A percentile compares a stretch with the other conserved stretches of the same genome.
Evolutionary conservation across 2,329 filamentous ascomycete species (phyloP).

Genomic region (Sporothrix mexicana): DNA sequence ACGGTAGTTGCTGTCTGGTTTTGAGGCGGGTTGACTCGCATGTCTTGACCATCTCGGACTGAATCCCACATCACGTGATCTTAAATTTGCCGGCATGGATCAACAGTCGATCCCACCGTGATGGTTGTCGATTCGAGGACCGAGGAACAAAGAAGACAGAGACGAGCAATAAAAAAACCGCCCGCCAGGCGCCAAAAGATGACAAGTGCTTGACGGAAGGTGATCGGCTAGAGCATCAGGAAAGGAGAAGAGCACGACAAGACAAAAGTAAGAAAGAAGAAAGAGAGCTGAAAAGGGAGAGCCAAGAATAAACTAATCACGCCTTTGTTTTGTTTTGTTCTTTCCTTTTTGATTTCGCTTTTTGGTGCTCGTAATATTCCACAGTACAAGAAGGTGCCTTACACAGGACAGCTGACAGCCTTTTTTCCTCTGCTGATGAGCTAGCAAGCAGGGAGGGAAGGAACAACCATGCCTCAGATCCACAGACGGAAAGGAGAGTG

Average conservation of each 20-base stretch:
- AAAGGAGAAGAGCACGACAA: neutral
- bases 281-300: neutral
- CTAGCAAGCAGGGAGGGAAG: slow-evolving; percentile 5
- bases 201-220: slow-evolving; percentile 1
- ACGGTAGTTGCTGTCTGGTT: too few relatives aligned
- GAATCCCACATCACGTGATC: neutral
- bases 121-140: neutral
- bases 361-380: neutral
- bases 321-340: slow-evolving; percentile 17
- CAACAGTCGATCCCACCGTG: neutral
- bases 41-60: neutral
- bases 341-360: neutral
- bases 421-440: neutral
- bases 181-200: slow-evolving; percentile 17
- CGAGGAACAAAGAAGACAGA: slow-evolving; percentile 10
- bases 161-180: neutral
- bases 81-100: slow-evolving; percentile 25
- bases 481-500: neutral
- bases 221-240: neutral
- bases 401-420: neutral
- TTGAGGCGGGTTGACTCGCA: too few relatives aligned
- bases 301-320: neutral
- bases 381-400: neutral
- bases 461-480: neutral
- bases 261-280: neutral